These are phyloP conservation scores for Vickermania spadyakhi DNA, from an alignment of 208 protist genomes.

Conservation along the genomic window DNA sequence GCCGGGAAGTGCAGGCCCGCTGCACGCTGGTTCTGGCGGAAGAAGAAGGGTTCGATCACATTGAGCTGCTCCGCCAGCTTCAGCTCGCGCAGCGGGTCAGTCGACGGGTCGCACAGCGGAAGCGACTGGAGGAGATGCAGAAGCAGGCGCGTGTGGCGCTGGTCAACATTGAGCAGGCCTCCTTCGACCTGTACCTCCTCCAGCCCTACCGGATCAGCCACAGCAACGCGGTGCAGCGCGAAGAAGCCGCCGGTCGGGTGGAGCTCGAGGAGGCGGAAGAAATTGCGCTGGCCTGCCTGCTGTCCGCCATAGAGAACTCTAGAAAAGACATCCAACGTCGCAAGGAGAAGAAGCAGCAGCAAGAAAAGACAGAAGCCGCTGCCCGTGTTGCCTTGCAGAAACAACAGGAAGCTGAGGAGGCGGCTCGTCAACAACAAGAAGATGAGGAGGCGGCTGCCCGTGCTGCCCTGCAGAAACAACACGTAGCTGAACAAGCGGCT, in stretches of 20 bases:
- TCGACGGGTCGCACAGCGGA: not conserved
- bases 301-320: no score
- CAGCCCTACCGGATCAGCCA: not conserved
- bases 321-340: no score
- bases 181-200: not conserved
- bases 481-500: constrained; percentile 1
- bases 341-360: not conserved
- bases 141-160: not conserved
- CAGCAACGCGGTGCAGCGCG: not conserved
- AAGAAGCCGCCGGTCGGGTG: not conserved
- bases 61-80: not conserved
- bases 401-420: not conserved
- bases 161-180: not conserved
- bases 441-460: not conserved
- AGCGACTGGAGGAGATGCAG: not conserved
- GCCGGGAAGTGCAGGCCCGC: constrained; percentile 3
- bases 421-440: not conserved
- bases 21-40: constrained; percentile 2
- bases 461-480: not conserved
- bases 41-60: constrained; percentile 1
- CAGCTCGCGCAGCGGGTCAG: not conserved
- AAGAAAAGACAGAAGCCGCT: not conserved
- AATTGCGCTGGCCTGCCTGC: constrained; percentile 2
- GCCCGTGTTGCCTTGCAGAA: not conserved
- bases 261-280: constrained; percentile 5